Evolutionary conservation across 176 grass and related monocot genomes (phyloP).

Genomic region (Metroxylon sagu): DNA sequence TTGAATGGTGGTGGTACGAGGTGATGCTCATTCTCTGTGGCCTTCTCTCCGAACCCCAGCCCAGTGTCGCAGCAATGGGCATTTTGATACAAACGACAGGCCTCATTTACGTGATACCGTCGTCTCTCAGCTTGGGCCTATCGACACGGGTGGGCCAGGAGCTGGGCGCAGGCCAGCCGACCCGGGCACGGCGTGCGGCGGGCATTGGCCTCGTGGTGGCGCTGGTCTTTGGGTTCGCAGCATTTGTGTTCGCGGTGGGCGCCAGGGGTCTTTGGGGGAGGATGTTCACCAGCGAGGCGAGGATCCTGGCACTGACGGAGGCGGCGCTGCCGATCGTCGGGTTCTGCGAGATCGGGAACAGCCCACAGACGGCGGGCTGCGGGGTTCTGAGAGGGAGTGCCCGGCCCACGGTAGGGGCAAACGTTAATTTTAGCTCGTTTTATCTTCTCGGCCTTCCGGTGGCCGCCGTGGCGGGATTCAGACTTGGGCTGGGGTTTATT

Average conservation of each 20-base stretch:
- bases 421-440: conserved; percentile 15
- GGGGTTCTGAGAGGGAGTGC: conserved; percentile 12
- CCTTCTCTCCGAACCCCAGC: conserved; percentile 2
- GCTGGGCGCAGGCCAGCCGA: conserved; percentile 2
- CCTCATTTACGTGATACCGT: conserved; percentile 13
- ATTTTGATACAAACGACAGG: conserved; percentile 15
- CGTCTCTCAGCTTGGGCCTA: conserved; percentile 13
- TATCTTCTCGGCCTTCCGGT: conserved; percentile 13
- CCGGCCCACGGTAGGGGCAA: not conserved
- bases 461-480: not conserved
- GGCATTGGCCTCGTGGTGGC: not conserved
- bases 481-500: not conserved
- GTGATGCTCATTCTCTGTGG: conserved; percentile 14
- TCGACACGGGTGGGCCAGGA: conserved; percentile 17
- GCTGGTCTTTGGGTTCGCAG: not conserved
- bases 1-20: conserved; percentile 26
- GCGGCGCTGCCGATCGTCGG: conserved; percentile 12
- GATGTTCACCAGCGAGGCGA: conserved; percentile 8
- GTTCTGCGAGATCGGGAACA: conserved; percentile 12
- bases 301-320: conserved; percentile 1
- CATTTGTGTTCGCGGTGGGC: conserved; percentile 1
- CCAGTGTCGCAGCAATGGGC: conserved; percentile 16
- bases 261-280: conserved; percentile 1
- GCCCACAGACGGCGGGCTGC: conserved; percentile 15
- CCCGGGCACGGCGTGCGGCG: not conserved